phyloP scores from a whole-genome alignment of 768 basidiomycete genomes.

The Pisolithus microcarpus region DNA sequence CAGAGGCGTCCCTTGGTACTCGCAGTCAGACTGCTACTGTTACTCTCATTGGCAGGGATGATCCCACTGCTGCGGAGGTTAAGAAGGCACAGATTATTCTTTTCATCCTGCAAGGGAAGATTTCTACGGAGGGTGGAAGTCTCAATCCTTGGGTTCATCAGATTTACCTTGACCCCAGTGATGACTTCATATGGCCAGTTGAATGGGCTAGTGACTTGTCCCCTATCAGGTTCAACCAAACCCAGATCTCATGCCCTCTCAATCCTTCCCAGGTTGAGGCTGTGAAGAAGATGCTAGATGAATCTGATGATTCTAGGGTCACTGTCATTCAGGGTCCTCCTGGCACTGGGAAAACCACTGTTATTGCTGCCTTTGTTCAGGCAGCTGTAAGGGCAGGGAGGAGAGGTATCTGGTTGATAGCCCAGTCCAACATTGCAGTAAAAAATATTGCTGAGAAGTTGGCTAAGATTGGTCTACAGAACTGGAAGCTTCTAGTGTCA shows the following conservation, averaged over 20 bases:
- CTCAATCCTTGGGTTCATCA: constrained; percentile 33
- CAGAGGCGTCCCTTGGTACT: constrained; percentile 18
- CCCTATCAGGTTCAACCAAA: constrained; percentile 10
- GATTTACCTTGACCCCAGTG: constrained; percentile 26
- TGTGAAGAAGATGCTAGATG: constrained; percentile 32
- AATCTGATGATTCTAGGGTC: constrained; percentile 28
- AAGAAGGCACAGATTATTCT: constrained; percentile 29
- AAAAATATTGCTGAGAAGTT: constrained; percentile 87
- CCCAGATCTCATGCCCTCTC: constrained; percentile 22
- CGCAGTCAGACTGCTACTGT: constrained; percentile 30
- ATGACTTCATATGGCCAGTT: constrained; percentile 33
- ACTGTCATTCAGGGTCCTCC: constrained; percentile 45
- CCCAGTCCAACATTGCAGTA: constrained; percentile 83
- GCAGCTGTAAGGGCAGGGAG: constrained; percentile 34
- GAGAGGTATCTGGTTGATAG: constrained; percentile 68
- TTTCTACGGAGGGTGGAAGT: constrained; percentile 17
- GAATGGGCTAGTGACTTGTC: constrained; percentile 19
- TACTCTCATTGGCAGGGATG: constrained; percentile 47
- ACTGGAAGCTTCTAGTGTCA: constrained; percentile 70
- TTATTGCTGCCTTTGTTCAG: constrained; percentile 58
- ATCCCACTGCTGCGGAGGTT: constrained; percentile 52
- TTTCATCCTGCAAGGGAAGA: constrained; percentile 28
- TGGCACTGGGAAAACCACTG: constrained; percentile 69
- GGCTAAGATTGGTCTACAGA: constrained; percentile 39
- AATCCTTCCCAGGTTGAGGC: constrained; percentile 36